These are phyloP conservation scores for Agastache rugosa DNA, from an alignment of 257 asterid genomes.

Conservation along the genomic window DNA sequence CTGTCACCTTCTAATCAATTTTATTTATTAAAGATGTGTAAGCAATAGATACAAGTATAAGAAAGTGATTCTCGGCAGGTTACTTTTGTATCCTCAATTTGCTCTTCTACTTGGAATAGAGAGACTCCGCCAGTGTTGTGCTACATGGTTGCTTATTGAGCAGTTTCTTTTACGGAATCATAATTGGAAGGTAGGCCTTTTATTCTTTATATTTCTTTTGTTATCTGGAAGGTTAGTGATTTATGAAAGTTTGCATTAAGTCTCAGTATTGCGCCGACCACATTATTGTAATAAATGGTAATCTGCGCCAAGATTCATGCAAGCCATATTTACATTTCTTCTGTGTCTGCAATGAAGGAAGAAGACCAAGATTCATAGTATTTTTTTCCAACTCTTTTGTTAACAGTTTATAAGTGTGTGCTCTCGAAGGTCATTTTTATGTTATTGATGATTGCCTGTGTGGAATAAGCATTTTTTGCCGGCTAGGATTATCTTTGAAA, in stretches of 20 bases:
- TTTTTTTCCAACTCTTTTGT: neutral
- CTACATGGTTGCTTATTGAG: slow-evolving; percentile 95
- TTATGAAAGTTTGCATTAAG: neutral
- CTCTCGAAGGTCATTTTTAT: neutral
- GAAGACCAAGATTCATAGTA: slow-evolving; percentile 3
- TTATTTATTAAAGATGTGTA: slow-evolving; percentile 20
- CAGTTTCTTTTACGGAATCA: slow-evolving; percentile 84
- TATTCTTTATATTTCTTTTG: slow-evolving; percentile 31
- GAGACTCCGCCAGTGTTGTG: slow-evolving; percentile 95
- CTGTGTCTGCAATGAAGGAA: slow-evolving; percentile 22
- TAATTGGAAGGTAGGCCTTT: slow-evolving; percentile 81
- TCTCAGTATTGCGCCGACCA: slow-evolving; percentile 26
- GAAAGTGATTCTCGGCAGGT: slow-evolving; percentile 55
- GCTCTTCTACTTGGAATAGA: slow-evolving; percentile 95
- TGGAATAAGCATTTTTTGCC: slow-evolving; percentile 19
- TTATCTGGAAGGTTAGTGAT: slow-evolving; percentile 21
- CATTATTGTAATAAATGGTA: slow-evolving; percentile 15
- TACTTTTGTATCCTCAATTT: slow-evolving; percentile 82
- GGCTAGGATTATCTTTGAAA: slow-evolving; percentile 25
- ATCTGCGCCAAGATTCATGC: slow-evolving; percentile 21
- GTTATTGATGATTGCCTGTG: neutral
- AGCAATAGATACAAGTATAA: slow-evolving; percentile 28
- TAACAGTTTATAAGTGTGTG: neutral
- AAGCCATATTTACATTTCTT: slow-evolving; percentile 11
- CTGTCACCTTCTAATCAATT: slow-evolving; percentile 33